Percentiles rank a stretch among this genome's conserved stretches.
These are phyloP conservation scores for Jasminum sambac DNA, from an alignment of 257 asterid species.

Conservation along the genomic window DNA sequence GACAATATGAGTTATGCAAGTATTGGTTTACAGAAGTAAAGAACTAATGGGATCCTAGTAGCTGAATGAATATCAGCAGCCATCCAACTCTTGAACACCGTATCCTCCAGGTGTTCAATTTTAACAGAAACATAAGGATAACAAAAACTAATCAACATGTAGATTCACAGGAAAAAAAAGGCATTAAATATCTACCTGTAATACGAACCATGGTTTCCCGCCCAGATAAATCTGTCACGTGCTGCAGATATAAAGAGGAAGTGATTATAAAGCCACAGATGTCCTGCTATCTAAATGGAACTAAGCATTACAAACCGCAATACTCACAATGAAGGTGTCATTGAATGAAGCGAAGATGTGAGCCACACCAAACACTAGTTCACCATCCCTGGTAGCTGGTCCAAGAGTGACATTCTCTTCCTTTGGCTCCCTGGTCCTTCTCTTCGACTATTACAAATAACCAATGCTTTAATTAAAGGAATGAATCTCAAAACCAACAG, in stretches of 20 bases:
- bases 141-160: not conserved
- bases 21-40: not conserved
- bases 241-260: constrained; percentile 27
- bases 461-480: too few relatives aligned
- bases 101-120: not conserved
- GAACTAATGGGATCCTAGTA: not conserved
- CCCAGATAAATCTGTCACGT: constrained; percentile 42
- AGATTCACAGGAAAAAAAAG: not conserved
- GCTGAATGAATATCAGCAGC: not conserved
- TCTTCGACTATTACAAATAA: constrained; percentile 36
- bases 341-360: too few relatives aligned
- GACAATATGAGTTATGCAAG: not conserved
- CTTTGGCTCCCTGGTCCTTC: constrained; percentile 47
- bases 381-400: too few relatives aligned
- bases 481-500: too few relatives aligned
- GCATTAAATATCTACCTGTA: not conserved
- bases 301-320: too few relatives aligned
- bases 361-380: too few relatives aligned
- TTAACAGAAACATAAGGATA: not conserved
- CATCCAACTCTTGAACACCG: not conserved
- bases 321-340: constrained; percentile 45
- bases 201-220: too few relatives aligned
- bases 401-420: constrained; percentile 39
- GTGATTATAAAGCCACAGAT: not conserved
- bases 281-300: too few relatives aligned